Base-by-base conservation (phyloP, 2,329 filamentous ascomycete species). In the Cryphonectria radicalis region DNA sequence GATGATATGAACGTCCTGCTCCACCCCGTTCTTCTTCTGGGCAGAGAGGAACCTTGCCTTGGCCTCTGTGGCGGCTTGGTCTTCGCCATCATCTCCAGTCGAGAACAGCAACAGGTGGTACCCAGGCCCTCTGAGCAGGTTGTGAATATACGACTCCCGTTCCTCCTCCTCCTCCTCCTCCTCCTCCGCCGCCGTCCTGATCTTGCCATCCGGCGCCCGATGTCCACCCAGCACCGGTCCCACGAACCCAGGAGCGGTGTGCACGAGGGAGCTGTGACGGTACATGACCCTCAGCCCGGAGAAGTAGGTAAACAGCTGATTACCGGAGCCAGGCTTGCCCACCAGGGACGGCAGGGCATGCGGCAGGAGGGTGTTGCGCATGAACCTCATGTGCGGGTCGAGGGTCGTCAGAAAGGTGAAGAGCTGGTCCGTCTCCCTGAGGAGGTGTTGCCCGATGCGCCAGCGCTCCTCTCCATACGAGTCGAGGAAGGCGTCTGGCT, bases 401-500 rank as follows among this genome's bases (percentile, higher is more conserved):
- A 77, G 76, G 1, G 79, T 81, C 0, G 81, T 77, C 19, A 82
- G 75, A n/a, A 79, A 76, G 40, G 76, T 79, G 70, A 86, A 85
- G 3, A 81, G 72, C 1, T 76, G 74, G 71, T 86, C 84, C 0
- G 84, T 85, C 32, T 66, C 43, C 17, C 5, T 66, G 8, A 66
- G 32, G 25, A 66, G 64, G 32, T 78, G 79, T 11, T 79, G 73
- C 0, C 85, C 86, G 53, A 87, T 83, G 3, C 84, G 81, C 22
- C 81, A 80, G 8, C 86, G 82, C 75, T 88, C 86, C 3, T 75
- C 73, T 67, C 84, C 80, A 74, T 87, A 88, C 17, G 80, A 84
- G 65, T 85, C 79, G 0, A 89, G 79, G 1, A 88, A 78, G 0
- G 78, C 74, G 13, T 82, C 76, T 14, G 55, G 37, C 42, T n/a